Evolutionary conservation across 495 filamentous ascomycete genomes (phyloP).

Genomic region (Talaromyces proteolyticus): DNA sequence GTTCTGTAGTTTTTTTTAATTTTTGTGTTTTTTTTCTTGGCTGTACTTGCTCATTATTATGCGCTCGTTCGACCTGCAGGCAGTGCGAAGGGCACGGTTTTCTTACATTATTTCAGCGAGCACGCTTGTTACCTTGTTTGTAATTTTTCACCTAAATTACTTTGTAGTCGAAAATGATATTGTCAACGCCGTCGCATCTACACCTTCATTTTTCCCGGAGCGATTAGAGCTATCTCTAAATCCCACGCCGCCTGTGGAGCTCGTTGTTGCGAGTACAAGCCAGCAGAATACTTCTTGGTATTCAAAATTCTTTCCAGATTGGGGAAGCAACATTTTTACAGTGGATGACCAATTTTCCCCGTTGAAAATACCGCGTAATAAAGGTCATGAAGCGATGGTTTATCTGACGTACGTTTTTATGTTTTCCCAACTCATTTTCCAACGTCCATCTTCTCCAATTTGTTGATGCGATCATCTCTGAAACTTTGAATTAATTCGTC

Average conservation of each 20-base stretch:
- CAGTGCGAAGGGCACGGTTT: neutral
- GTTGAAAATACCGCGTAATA: conserved; percentile 45
- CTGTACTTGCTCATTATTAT: too few species aligned
- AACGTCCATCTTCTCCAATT: neutral
- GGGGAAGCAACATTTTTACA: conserved; percentile 42
- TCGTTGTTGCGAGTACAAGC: conserved; percentile 29
- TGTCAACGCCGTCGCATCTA: neutral
- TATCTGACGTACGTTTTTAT: conserved; percentile 43
- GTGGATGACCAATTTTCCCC: conserved; percentile 33
- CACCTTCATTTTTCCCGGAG: too few species aligned
- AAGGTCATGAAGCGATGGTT: conserved; percentile 59
- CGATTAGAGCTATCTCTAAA: neutral
- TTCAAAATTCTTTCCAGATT: conserved; percentile 23
- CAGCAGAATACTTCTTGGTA: conserved; percentile 27
- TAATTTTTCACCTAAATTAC: neutral
- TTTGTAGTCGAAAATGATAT: neutral
- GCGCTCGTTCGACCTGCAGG: neutral
- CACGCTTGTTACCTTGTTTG: neutral
- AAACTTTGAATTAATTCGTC: neutral
- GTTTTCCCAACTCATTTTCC: neutral
- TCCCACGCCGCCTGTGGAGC: neutral
- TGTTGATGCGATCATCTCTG: too few species aligned
- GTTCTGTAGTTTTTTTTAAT: too few species aligned
- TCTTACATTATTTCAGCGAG: neutral
- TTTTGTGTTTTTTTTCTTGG: too few species aligned